These are phyloP conservation scores for Teratosphaeriaceae sp. DNA, from an alignment of 2,329 filamentous ascomycete species.

Conservation along the genomic window DNA sequence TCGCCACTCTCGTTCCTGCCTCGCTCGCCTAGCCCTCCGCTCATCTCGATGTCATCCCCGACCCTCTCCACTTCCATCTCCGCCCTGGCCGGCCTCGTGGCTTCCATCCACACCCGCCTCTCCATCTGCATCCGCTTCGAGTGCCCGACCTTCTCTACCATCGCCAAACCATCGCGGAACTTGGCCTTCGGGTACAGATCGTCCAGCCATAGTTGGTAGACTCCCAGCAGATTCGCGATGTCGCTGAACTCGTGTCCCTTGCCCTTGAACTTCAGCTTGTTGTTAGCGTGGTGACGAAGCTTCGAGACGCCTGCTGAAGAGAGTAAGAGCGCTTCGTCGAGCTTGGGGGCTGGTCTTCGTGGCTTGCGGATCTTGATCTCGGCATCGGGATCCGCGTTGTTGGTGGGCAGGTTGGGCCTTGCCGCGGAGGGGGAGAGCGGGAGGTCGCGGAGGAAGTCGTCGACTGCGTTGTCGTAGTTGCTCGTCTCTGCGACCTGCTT, in stretches of 20 bases:
- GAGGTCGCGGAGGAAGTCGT: constrained; percentile 42
- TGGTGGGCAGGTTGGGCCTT: no score
- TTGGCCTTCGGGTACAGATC: constrained; percentile 92
- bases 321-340: constrained; percentile 83
- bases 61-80: constrained; percentile 14
- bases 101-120: constrained; percentile 77
- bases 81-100: constrained; percentile 50
- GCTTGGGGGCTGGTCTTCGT: constrained; percentile 69
- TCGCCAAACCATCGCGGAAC: constrained; percentile 79
- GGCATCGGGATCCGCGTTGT: constrained; percentile 67
- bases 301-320: constrained; percentile 78
- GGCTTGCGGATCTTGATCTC: constrained; percentile 78
- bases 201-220: constrained; percentile 96
- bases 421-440: constrained; percentile 37
- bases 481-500: constrained; percentile 40
- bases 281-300: constrained; percentile 63
- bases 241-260: constrained; percentile 97
- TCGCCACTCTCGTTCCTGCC: background rate
- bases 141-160: constrained; percentile 92
- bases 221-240: constrained; percentile 69
- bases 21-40: constrained; percentile 1
- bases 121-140: constrained; percentile 69
- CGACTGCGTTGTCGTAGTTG: constrained; percentile 62
- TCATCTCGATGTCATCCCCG: constrained; percentile 12
- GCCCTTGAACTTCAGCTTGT: constrained; percentile 72